Percentiles rank a stretch among this genome's conserved stretches.
These are phyloP conservation scores for Kwoniella europaea DNA, from an alignment of 768 basidiomycete genomes.

Conservation along the genomic window DNA sequence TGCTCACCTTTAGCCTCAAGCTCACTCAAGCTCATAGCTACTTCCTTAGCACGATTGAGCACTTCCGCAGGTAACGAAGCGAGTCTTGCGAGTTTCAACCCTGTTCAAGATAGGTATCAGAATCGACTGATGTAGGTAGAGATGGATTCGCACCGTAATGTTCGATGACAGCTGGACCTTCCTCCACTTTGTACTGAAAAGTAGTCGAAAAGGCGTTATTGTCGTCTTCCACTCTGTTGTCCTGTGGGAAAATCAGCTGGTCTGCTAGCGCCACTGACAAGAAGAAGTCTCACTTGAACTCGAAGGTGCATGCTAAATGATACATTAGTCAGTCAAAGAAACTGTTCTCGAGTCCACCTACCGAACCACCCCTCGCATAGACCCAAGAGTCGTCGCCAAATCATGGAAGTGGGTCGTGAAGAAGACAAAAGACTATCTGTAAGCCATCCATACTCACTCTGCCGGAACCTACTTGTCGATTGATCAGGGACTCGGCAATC, in stretches of 20 bases:
- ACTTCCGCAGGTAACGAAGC: constrained; percentile 82
- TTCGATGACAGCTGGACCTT: constrained; percentile 45
- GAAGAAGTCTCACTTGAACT: constrained; percentile 67
- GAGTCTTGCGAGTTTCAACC: constrained; percentile 83
- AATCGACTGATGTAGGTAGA: not conserved
- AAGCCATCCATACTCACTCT: not conserved
- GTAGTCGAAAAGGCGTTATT: constrained; percentile 42
- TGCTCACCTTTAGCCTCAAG: constrained; percentile 66
- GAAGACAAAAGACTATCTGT: constrained; percentile 74
- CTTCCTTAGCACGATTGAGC: constrained; percentile 67
- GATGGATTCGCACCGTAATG: constrained; percentile 53
- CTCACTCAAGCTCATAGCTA: constrained; percentile 67
- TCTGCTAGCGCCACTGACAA: constrained; percentile 12
- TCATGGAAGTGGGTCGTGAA: constrained; percentile 94
- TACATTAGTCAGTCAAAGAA: not conserved
- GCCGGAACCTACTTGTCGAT: constrained; percentile 65
- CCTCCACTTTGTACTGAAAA: constrained; percentile 56
- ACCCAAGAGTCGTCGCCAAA: constrained; percentile 73
- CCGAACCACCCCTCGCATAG: constrained; percentile 80
- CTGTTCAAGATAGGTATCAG: constrained; percentile 59
- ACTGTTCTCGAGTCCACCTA: constrained; percentile 58
- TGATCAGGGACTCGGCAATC: constrained; percentile 63
- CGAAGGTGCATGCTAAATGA: constrained; percentile 74
- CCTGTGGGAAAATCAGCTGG: not conserved
- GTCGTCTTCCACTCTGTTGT: constrained; percentile 20